phyloP scores from a whole-genome alignment of 768 basidiomycete species.

The Leccinum variicolor region DNA sequence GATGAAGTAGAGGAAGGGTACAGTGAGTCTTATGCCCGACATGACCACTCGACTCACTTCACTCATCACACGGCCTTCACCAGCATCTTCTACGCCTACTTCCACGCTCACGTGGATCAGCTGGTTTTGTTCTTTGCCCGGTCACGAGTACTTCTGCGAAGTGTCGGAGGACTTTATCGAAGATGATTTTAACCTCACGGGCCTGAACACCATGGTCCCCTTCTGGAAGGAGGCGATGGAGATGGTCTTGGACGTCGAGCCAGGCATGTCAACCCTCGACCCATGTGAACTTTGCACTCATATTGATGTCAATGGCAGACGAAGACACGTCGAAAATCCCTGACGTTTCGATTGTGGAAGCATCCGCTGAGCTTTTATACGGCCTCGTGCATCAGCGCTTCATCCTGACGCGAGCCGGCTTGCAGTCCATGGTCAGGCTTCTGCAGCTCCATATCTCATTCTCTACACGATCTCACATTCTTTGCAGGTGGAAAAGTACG shows the following conservation, averaged over 20 bases:
- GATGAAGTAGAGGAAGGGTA: constrained; percentile 67
- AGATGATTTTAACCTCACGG: constrained; percentile 98
- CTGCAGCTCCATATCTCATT: constrained; percentile 8
- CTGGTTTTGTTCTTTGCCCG: constrained; percentile 93
- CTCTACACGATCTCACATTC: constrained; percentile 13
- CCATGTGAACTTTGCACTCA: constrained; percentile 11
- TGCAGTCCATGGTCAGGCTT: constrained; percentile 83
- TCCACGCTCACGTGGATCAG: constrained; percentile 94
- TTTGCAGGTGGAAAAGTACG: constrained; percentile 90
- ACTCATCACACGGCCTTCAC: constrained; percentile 15
- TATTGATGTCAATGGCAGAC: constrained; percentile 39
- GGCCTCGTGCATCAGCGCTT: constrained; percentile 97
- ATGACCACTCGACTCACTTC: constrained; percentile 7
- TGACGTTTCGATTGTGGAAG: constrained; percentile 97
- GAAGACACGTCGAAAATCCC: constrained; percentile 96
- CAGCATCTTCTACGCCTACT: constrained; percentile 87
- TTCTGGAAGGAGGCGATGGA: constrained; percentile 99
- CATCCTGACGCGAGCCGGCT: constrained; percentile 90
- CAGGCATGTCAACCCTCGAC: constrained; percentile 58
- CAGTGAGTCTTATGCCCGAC: constrained; percentile 51
- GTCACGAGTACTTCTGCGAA: constrained; percentile 98
- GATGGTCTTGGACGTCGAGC: constrained; percentile 99
- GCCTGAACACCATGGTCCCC: constrained; percentile 91
- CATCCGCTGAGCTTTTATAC: constrained; percentile 95
- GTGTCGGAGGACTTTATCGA: constrained; percentile 99